Evolutionary conservation across 768 basidiomycete genomes (phyloP), one percentile per base, ranked within the genome.

Genomic region (Pleurotus giganteus): DNA sequence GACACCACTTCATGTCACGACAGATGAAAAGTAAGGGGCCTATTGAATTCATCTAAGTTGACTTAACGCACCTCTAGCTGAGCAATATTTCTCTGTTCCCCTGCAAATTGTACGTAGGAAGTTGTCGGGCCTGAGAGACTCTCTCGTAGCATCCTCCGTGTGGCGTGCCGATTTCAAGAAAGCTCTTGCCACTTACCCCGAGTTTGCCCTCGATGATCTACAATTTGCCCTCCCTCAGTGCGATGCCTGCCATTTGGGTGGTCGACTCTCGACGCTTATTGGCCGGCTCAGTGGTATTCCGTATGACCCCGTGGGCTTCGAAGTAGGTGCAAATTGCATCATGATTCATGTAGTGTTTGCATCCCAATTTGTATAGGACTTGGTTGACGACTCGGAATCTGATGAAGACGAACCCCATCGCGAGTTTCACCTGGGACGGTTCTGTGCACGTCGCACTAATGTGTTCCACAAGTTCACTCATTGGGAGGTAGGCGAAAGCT

Each of bases 221-320:
- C 73, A 81, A 13, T 84, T 83, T 60, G 69, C 83, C 12, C 69
- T 82, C 19, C 82, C 84, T 1, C 71, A 72, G 15, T 97, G 94
- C 64, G 89, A 94, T 67, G 93, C 91, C 19, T 96, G 94, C 66
- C 81, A 87, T 68, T 75, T 93, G 28, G 82, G 86, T 36, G 80
- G 84, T 17, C 79, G 89, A 56, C 65, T 83, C 61, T 89, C 90
- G 21, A 89, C 83, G 6, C 61, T 84, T 6, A 57, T 77, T 9
- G 89, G 86, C 0, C 73, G 79, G 44, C 63, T 94, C 34, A 76
- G 75, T 47, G 94, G 94, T 4, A 61, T 69, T 8, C 77, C 82
- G n/a, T 96, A 95, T 65, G 79, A 92, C 61, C 65, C 61, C n/a
- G 66, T 77, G 53, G 89, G 88, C 37, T 93, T 87, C 57, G 79